Base-by-base conservation (phyloP, 2,329 filamentous ascomycete species). In the Chalara sp. region DNA sequence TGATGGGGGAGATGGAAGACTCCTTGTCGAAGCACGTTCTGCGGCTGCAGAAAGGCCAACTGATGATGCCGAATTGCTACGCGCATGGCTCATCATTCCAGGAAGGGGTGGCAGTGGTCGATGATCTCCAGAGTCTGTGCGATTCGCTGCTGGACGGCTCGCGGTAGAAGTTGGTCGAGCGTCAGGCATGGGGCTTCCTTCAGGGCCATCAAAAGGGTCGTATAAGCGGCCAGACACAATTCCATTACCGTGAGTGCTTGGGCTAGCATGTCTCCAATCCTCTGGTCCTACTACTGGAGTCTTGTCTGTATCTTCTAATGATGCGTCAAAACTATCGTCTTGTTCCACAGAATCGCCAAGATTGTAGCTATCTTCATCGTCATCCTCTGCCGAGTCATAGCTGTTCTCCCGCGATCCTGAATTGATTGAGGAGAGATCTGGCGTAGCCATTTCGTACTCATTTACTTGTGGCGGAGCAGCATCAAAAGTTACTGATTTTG, bases 401-500 rank as follows among this genome's bases (percentile, higher is more conserved):
- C 92, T 97, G 41, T 90, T 89, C 63, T 96, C 89, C 6, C 92
- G 86, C 10, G 92, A 97, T 59, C 86, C 90, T 46, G 88, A 92
- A 30, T 88, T 89, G 29, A 95, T 77, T 0, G 91, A 95, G 1
- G 92, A 96, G n/a, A 95, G 81, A 64, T 96, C 93, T 8, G 93
- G 93, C 2, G 93, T 99, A 33, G 89, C 87, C 87, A 96, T 91
- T 70, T 97, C 93, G 67, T 97, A 99, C 70, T 99, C 93, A 65
- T 97, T 96, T 63, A 99, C 80, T 65, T 95, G 88, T 29, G 93
- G 93, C 28, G 92, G 92, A 2, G 89, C 90, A 37, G 86, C 87
- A 70, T 97, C 90, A 66, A 99, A 99, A 1, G 92, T 99, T 52
- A 99, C 93, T 63, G 91, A 96, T 76, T 99, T 99, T 45, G 89